Conservation (phyloP, 805 yeast species). For the Ogataea ramenticola region DNA sequence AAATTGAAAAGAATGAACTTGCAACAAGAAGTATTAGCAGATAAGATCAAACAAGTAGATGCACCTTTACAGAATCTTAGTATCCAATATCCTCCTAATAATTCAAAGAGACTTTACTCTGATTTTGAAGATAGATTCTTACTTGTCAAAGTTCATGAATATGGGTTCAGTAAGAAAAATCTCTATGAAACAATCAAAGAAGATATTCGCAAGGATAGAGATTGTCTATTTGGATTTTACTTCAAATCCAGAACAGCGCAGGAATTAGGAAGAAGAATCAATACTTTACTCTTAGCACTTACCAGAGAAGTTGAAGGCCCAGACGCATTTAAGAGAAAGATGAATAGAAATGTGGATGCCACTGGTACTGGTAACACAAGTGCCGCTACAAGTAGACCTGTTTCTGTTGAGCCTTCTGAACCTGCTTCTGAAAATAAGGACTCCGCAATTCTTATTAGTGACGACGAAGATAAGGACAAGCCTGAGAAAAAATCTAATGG, state of each 20-base stretch:
- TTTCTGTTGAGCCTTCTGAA: conserved; percentile 20
- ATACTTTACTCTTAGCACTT: conserved; percentile 58
- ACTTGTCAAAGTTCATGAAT: conserved; percentile 50
- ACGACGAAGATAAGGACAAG: neutral
- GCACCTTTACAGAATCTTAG: conserved; percentile 56
- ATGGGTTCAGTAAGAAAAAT: conserved; percentile 54
- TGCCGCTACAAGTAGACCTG: conserved; percentile 22
- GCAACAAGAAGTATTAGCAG: conserved; percentile 49
- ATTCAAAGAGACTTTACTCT: conserved; percentile 67
- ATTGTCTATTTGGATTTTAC: conserved; percentile 70
- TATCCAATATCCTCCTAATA: conserved; percentile 76
- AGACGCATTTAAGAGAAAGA: conserved; percentile 42
- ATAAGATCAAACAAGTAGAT: conserved; percentile 44
- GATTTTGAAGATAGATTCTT: conserved; percentile 65
- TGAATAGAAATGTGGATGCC: conserved; percentile 11
- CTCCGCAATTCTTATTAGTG: neutral
- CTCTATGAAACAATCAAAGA: conserved; percentile 59
- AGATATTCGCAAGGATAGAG: conserved; percentile 50
- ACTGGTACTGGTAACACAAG: conserved; percentile 3
- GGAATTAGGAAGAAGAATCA: conserved; percentile 64
- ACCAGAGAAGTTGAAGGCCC: conserved; percentile 66
- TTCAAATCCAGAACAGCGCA: conserved; percentile 63
- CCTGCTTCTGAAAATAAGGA: neutral
- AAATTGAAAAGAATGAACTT: conserved; percentile 46
- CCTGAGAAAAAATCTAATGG: no score